phyloP scores from a whole-genome alignment of 2,329 filamentous ascomycete species.

The Colletotrichum nymphaeae region DNA sequence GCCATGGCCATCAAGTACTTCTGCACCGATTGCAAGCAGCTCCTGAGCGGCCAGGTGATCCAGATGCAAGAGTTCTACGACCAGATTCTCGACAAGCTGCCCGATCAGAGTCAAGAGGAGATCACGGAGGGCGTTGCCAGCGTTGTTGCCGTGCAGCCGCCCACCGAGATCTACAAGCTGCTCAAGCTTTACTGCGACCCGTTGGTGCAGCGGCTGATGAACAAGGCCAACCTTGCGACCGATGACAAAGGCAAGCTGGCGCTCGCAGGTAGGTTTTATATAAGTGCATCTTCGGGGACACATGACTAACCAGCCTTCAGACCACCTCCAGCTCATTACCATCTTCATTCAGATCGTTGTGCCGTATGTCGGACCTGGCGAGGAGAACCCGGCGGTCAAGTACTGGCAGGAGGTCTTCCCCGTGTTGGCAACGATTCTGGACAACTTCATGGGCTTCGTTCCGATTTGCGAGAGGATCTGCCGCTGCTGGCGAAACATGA shows the following conservation, averaged over 20 bases:
- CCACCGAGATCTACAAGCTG: conserved; percentile 82
- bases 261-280: conserved; percentile 75
- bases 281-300: not conserved
- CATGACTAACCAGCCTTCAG: conserved; percentile 53
- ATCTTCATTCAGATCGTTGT: conserved; percentile 85
- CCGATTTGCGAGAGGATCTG: conserved; percentile 95
- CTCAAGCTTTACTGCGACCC: conserved; percentile 96
- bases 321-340: conserved; percentile 92
- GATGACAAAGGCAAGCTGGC: conserved; percentile 87
- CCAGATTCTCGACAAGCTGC: conserved; percentile 86
- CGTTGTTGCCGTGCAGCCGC: conserved; percentile 88
- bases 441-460: conserved; percentile 86
- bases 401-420: conserved; percentile 97
- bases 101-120: conserved; percentile 90
- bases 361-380: conserved; percentile 77
- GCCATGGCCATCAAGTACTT: conserved; percentile 97
- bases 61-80: conserved; percentile 95
- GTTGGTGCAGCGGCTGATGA: conserved; percentile 85
- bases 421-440: conserved; percentile 85
- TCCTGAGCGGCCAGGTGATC: conserved; percentile 84
- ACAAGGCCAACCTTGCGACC: conserved; percentile 85
- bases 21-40: conserved; percentile 91
- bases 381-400: conserved; percentile 90
- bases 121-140: conserved; percentile 95
- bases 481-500: conserved; percentile 96